These are phyloP conservation scores for Coleophoma crateriformis DNA, from an alignment of 2,329 filamentous ascomycete genomes.

Conservation along the genomic window DNA sequence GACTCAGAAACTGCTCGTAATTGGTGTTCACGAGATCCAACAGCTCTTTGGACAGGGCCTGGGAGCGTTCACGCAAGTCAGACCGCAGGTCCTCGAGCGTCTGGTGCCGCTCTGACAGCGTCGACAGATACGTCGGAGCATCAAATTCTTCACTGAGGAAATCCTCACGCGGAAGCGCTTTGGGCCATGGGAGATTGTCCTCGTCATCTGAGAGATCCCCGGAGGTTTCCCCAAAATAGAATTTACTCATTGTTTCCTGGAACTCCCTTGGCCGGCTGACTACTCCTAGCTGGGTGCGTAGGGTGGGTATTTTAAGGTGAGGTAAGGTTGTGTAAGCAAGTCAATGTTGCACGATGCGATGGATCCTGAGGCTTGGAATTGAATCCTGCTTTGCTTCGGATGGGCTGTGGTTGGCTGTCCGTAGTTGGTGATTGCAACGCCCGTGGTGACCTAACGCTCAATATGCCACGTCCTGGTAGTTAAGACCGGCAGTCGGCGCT, in stretches of 20 bases:
- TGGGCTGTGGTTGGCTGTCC: too few relatives aligned
- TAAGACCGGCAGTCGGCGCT: too few relatives aligned
- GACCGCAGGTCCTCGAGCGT: slow-evolving; percentile 88
- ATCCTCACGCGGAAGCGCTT: slow-evolving; percentile 73
- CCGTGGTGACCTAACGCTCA: too few relatives aligned
- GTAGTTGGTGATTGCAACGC: too few relatives aligned
- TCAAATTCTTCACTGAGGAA: slow-evolving; percentile 77
- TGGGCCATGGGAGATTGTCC: slow-evolving; percentile 78
- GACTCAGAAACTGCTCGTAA: slow-evolving; percentile 82
- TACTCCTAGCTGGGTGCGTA: too few relatives aligned
- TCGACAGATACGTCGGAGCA: slow-evolving; percentile 76
- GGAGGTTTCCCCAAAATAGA: slow-evolving; percentile 33
- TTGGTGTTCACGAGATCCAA: slow-evolving; percentile 94
- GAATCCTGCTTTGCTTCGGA: too few relatives aligned
- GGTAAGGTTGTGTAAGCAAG: too few relatives aligned
- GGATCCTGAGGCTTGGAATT: too few relatives aligned
- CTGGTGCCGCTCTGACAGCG: slow-evolving; percentile 82
- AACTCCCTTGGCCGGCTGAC: too few relatives aligned
- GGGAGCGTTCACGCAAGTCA: slow-evolving; percentile 76
- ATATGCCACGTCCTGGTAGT: too few relatives aligned
- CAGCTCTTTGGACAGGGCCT: slow-evolving; percentile 77
- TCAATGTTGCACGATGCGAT: too few relatives aligned
- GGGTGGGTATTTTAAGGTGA: too few relatives aligned
- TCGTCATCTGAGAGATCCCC: slow-evolving; percentile 44
- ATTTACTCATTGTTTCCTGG: slow-evolving; percentile 35